A percentile compares a stretch with the other conserved stretches of the same genome.
Conservation (phyloP, 164 flowering plant species). For the Nymphaea colorata region DNA sequence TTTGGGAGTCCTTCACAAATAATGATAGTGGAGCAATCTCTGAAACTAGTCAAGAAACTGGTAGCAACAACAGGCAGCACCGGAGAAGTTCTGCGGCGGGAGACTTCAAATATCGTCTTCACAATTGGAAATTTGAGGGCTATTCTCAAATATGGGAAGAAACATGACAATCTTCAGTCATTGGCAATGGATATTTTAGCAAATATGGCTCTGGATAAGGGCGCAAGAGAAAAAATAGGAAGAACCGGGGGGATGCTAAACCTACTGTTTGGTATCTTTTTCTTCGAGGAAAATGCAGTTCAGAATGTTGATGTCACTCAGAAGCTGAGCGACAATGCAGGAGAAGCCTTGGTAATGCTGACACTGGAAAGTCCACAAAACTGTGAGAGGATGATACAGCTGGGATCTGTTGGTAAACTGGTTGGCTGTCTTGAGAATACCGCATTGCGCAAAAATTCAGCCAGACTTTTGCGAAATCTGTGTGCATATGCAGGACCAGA, state of each 20-base stretch:
- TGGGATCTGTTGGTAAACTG: constrained; percentile 33
- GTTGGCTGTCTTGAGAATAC: constrained; percentile 39
- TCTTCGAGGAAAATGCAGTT: constrained; percentile 26
- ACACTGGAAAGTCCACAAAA: constrained; percentile 56
- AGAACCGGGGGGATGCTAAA: constrained; percentile 74
- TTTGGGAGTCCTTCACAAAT: constrained; percentile 26
- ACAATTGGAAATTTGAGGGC: constrained; percentile 85
- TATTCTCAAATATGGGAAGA: constrained; percentile 53
- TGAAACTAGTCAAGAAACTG: constrained; percentile 75
- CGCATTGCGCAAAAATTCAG: constrained; percentile 49
- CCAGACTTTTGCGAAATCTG: constrained; percentile 66
- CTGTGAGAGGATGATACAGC: constrained; percentile 44
- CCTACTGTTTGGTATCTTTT: constrained; percentile 49
- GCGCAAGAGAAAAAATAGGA: constrained; percentile 82
- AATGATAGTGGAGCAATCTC: constrained; percentile 45
- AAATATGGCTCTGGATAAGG: constrained; percentile 59
- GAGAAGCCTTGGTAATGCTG: constrained; percentile 85
- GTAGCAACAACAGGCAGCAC: constrained; percentile 65
- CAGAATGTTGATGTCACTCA: no score
- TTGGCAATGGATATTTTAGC: constrained; percentile 68
- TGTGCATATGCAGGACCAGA: constrained; percentile 45
- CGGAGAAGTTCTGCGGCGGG: constrained; percentile 59
- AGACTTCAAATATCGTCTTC: constrained; percentile 76
- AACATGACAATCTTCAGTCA: constrained; percentile 43
- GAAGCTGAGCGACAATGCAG: constrained; percentile 20